Base-by-base conservation (phyloP, 2,329 filamentous ascomycete genomes). In the Chrysosporium keratinophilum region DNA sequence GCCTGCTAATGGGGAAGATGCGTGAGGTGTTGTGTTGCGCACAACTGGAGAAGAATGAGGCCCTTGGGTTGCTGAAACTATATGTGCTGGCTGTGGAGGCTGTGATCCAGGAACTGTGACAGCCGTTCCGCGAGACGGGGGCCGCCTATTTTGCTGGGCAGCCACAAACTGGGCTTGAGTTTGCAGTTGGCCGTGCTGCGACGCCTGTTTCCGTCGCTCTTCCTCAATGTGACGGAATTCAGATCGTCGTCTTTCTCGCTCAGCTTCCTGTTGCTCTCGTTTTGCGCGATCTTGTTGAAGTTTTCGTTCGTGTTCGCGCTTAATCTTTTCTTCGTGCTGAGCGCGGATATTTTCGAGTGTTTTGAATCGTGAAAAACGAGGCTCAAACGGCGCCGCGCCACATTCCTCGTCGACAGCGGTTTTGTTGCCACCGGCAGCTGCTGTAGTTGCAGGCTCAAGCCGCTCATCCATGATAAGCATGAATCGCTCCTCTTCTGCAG, bases 401-500 rank as follows among this genome's bases (percentile, higher is more conserved):
- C 82, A 80, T 58, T 87, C 82, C 7, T 82, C 84, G 64, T 95
- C 89, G 56, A 87, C 84, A n/a, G 80, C 76, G 52, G 82, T 79
- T 34, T 78, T 78, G 11, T 76, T 71, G 2, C 77, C 77, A 54
- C 78, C 76, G 56, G 81, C 78, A 6, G 78, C 78, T 40, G 67
- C 68, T 3, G 79, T 76, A 12, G 76, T 75, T 40, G 75, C 78
- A 1, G 84, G 76, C 11, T 82, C 78, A 56, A 89, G 78, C 5
- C 88, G 80, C 62, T 96, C 91, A 64, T 98, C 93, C 70, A 90
- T 82, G 19, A 88, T 84, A 49, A 97, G 83, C 88, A 98, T 93
- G 61, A 88, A 94, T 45, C 88, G 81, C 69, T 98, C 90, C 59
- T 88, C 83, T 56, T 89, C 87, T 19, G 90, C 91, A 0, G 89